Evolutionary conservation across 139 green algal genomes (phyloP), one percentile per base, ranked within the genome.

Genomic region (Protoeuglena noctilucae): DNA sequence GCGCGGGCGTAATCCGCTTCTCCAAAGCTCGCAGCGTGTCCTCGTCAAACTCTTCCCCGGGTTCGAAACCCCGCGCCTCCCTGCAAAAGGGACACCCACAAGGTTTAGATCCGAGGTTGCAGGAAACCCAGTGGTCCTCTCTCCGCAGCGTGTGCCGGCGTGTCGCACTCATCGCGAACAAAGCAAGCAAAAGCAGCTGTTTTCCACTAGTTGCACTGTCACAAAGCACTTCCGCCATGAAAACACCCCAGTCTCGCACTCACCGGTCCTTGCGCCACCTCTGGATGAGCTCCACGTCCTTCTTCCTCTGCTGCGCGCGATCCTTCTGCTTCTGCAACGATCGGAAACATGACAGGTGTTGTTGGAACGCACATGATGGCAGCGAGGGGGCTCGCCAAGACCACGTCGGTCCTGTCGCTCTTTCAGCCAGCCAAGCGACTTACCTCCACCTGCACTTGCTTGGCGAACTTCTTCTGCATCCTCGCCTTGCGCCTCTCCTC

Each of bases 301-400:
- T 41, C 71, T 96, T 96, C 73, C 93, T 93, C 9, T 75, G 57
- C 46, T 79, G 60, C 22, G 64, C 66, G 9, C 77, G 70, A 69
- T 96, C 83, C 62, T 93, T 94, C 28, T 72, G 29, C 54, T 79
- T 81, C 66, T 89, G n/a, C n/a, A n/a, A n/a, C n/a, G n/a, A n/a
- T n/a, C n/a, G n/a, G n/a, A n/a, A n/a, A n/a, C n/a, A n/a, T n/a
- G n/a, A n/a, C n/a, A n/a, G n/a, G n/a, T n/a, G n/a, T n/a, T n/a
- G n/a, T n/a, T n/a, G n/a, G n/a, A n/a, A n/a, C n/a, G n/a, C n/a
- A n/a, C n/a, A n/a, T n/a, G n/a, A n/a, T n/a, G n/a, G n/a, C n/a
- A n/a, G n/a, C n/a, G n/a, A n/a, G n/a, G n/a, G n/a, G n/a, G n/a
- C n/a, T n/a, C n/a, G n/a, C n/a, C n/a, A n/a, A n/a, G n/a, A n/a